A percentile compares a stretch with the other conserved stretches of the same genome.
Evolutionary conservation across 1,284 basidiomycete genomes (phyloP).

Genomic region (Microbotryum lychnidis-dioicae): DNA sequence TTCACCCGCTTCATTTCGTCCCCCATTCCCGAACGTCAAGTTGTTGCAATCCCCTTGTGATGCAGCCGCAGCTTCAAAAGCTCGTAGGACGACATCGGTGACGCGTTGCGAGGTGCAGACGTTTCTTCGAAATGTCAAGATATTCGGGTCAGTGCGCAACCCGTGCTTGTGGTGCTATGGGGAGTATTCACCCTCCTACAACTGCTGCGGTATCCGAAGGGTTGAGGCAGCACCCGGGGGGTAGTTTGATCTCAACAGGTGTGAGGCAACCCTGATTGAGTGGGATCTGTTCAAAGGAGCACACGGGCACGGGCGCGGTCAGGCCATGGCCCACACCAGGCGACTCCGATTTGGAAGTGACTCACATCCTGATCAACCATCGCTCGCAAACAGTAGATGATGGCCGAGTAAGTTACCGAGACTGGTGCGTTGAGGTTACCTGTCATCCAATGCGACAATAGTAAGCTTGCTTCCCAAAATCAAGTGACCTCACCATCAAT

Average conservation of each 20-base stretch:
- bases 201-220: constrained; percentile 51
- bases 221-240: constrained; percentile 65
- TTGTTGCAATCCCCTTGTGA: constrained; percentile 85
- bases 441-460: constrained; percentile 33
- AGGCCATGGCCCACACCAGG: neutral
- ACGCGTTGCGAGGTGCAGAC: constrained; percentile 72
- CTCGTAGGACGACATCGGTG: constrained; percentile 87
- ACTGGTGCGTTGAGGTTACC: constrained; percentile 71
- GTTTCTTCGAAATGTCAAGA: constrained; percentile 4
- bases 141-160: neutral
- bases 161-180: neutral
- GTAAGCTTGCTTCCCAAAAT: neutral
- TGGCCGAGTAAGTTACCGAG: constrained; percentile 80
- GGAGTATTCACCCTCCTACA: constrained; percentile 14
- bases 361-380: constrained; percentile 73
- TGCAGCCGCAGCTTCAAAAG: constrained; percentile 85
- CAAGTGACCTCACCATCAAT: neutral
- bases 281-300: constrained; percentile 52
- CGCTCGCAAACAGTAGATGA: constrained; percentile 86
- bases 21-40: constrained; percentile 81
- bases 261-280: constrained; percentile 84
- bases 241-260: constrained; percentile 63
- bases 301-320: constrained; percentile 8
- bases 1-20: constrained; percentile 72
- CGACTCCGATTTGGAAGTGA: neutral